Percentiles rank a stretch among this genome's conserved stretches.
Evolutionary conservation across 192 early-diverging fungal species (phyloP).

Genomic region (Mortierella antarctica): DNA sequence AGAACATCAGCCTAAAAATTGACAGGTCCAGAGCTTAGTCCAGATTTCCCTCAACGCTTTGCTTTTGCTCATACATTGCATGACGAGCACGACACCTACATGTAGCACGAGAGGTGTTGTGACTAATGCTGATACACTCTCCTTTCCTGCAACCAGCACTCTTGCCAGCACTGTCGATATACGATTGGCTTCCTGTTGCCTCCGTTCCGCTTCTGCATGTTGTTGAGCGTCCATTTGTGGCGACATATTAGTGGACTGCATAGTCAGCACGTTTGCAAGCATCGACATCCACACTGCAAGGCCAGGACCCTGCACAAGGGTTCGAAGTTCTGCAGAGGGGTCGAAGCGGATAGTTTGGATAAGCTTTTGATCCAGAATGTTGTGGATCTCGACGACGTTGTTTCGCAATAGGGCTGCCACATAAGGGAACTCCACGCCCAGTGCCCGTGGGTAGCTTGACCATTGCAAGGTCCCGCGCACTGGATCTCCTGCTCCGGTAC

Average conservation of each 20-base stretch:
- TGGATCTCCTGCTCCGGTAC: slow-evolving; percentile 73
- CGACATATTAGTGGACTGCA: slow-evolving; percentile 2
- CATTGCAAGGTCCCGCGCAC: slow-evolving; percentile 73
- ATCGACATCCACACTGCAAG: slow-evolving; percentile 60
- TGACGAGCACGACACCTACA: slow-evolving; percentile 35
- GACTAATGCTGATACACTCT: slow-evolving; percentile 68
- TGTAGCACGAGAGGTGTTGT: slow-evolving; percentile 70
- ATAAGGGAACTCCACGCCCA: slow-evolving; percentile 82
- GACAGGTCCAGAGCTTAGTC: no score
- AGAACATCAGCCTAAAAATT: slow-evolving; percentile 60
- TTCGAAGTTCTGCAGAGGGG: slow-evolving; percentile 55
- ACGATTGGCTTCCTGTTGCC: slow-evolving; percentile 12
- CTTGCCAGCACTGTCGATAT: slow-evolving; percentile 54
- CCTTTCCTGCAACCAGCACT: slow-evolving; percentile 66
- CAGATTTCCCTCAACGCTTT: no score
- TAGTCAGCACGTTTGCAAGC: slow-evolving; percentile 46
- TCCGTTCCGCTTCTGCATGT: neutral
- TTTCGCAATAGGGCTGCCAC: slow-evolving; percentile 74
- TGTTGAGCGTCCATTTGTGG: neutral
- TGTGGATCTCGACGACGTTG: slow-evolving; percentile 80
- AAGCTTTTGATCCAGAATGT: slow-evolving; percentile 70
- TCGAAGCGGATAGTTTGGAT: slow-evolving; percentile 65
- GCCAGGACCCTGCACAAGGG: slow-evolving; percentile 63
- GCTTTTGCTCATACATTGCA: no score
- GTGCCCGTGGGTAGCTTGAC: slow-evolving; percentile 60